Conservation (phyloP, 2,329 filamentous ascomycete species). For the Pezicula neosporulosa region DNA sequence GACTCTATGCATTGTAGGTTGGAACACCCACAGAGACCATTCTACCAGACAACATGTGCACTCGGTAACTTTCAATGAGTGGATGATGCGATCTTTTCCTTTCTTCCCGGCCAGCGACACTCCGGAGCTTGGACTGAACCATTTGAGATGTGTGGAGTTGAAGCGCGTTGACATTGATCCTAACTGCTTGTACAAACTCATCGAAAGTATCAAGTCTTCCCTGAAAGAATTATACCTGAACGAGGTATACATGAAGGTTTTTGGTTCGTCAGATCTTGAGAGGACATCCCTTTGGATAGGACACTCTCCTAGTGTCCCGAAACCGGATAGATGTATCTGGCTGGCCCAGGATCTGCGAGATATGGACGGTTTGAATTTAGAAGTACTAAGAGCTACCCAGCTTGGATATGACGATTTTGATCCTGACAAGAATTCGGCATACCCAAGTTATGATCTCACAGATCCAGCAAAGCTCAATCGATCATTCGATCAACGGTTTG, state of each 20-base stretch:
- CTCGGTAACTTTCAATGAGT: slow-evolving; percentile 13
- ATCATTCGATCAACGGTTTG: slow-evolving; percentile 29
- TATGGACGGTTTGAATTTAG: slow-evolving; percentile 20
- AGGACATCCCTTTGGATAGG: slow-evolving; percentile 27
- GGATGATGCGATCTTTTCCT: slow-evolving; percentile 27
- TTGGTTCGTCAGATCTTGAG: slow-evolving; percentile 9
- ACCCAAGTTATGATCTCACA: slow-evolving; percentile 23
- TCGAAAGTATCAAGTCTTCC: slow-evolving; percentile 21
- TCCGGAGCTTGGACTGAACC: slow-evolving; percentile 5
- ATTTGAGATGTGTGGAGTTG: slow-evolving; percentile 26
- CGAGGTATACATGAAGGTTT: slow-evolving; percentile 29
- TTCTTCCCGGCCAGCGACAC: slow-evolving; percentile 12
- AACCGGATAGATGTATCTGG: slow-evolving; percentile 18
- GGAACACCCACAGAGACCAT: slow-evolving; percentile 22
- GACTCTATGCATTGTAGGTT: slow-evolving; percentile 45
- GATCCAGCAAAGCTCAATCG: slow-evolving; percentile 18
- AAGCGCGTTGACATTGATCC: slow-evolving; percentile 28
- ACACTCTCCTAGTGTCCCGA: slow-evolving; percentile 6
- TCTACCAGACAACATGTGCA: slow-evolving; percentile 15
- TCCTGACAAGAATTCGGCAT: slow-evolving; percentile 7
- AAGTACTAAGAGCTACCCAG: slow-evolving; percentile 24
- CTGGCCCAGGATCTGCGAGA: slow-evolving; percentile 23
- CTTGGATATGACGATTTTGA: slow-evolving; percentile 30
- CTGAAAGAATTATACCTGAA: slow-evolving; percentile 29
- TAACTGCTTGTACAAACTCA: slow-evolving; percentile 17